Evolutionary conservation across 352 stramenopile genomes (phyloP).

Genomic region (Poterioochromonas sp.): DNA sequence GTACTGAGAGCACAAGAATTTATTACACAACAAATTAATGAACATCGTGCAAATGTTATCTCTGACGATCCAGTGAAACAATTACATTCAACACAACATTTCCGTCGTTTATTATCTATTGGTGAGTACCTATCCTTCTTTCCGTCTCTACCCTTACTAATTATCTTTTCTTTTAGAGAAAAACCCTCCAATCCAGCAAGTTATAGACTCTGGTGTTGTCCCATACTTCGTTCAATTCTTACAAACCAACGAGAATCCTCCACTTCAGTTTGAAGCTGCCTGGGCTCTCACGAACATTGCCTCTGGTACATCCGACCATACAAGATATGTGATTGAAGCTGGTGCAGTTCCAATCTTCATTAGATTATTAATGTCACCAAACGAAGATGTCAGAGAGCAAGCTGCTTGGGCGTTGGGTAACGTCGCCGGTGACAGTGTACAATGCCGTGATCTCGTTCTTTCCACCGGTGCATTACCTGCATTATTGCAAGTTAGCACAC

Average conservation of each 20-base stretch:
- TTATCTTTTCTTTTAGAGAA: slow-evolving; percentile 62
- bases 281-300: slow-evolving; percentile 99
- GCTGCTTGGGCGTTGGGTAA: slow-evolving; percentile 96
- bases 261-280: slow-evolving; percentile 93
- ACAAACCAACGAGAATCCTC: slow-evolving; percentile 80
- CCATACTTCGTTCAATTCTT: slow-evolving; percentile 96
- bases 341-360: slow-evolving; percentile 95
- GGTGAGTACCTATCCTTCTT: slow-evolving; percentile 49
- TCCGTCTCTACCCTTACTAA: slow-evolving; percentile 27
- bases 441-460: slow-evolving; percentile 91
- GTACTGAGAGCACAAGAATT: slow-evolving; percentile 27
- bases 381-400: slow-evolving; percentile 91
- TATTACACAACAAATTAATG: slow-evolving; percentile 84
- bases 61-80: slow-evolving; percentile 75
- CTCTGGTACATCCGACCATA: slow-evolving; percentile 92
- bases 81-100: slow-evolving; percentile 92
- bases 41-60: slow-evolving; percentile 84
- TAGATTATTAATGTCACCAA: slow-evolving; percentile 82
- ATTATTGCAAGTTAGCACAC: not conserved
- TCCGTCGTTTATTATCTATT: slow-evolving; percentile 95
- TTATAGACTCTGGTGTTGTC: slow-evolving; percentile 95
- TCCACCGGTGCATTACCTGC: slow-evolving; percentile 46
- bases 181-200: slow-evolving; percentile 96
- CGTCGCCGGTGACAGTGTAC: slow-evolving; percentile 94
- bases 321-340: slow-evolving; percentile 89